Conservation (phyloP, 257 asterid genomes). For the Prunella vulgaris region DNA sequence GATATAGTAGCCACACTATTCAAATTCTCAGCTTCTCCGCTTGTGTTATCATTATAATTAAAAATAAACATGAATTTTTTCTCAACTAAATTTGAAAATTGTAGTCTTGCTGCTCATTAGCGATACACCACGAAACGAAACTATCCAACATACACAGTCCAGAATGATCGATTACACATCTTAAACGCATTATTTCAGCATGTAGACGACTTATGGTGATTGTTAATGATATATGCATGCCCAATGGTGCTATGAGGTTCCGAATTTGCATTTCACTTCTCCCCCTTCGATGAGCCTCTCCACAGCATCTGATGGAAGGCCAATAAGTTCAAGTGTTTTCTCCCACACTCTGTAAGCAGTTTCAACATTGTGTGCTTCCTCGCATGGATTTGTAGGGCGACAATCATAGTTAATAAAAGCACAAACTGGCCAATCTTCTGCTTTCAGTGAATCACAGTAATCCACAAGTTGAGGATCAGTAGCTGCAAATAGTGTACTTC, state of each 20-base stretch:
- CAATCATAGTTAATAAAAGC: slow-evolving; percentile 88
- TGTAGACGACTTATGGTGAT: not conserved
- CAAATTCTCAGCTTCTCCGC: too few relatives aligned
- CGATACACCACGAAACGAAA: not conserved
- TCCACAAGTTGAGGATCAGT: slow-evolving; percentile 89
- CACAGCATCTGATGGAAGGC: slow-evolving; percentile 80
- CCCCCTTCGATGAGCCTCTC: slow-evolving; percentile 83
- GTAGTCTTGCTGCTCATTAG: not conserved
- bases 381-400: slow-evolving; percentile 86
- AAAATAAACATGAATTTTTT: not conserved
- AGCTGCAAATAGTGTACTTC: slow-evolving; percentile 93
- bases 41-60: too few relatives aligned
- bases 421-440: slow-evolving; percentile 97
- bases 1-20: too few relatives aligned
- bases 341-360: slow-evolving; percentile 78
- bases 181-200: not conserved
- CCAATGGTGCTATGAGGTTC: slow-evolving; percentile 21
- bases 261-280: slow-evolving; percentile 51
- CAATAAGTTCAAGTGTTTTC: slow-evolving; percentile 77
- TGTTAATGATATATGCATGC: not conserved
- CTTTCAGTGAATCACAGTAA: slow-evolving; percentile 74
- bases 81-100: not conserved
- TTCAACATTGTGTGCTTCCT: slow-evolving; percentile 79
- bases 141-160: not conserved
- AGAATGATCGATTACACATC: not conserved